Percentiles rank a stretch among this genome's conserved stretches.
Evolutionary conservation across 2,329 filamentous ascomycete species (phyloP).

Genomic region (Sporothrix globosa): DNA sequence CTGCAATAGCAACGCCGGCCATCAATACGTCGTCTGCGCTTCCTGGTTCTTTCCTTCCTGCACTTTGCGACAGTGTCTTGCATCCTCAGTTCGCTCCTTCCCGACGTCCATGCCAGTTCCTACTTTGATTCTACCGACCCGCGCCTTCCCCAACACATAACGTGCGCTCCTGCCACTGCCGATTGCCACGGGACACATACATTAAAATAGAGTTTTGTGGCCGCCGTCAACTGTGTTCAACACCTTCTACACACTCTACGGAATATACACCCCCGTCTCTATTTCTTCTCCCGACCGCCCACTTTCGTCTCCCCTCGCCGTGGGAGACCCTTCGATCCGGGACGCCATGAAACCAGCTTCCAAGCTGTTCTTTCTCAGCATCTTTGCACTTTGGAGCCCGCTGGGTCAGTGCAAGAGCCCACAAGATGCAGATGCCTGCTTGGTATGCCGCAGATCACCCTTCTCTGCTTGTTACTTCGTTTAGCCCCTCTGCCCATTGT

Average conservation of each 20-base stretch:
- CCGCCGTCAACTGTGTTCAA: background rate
- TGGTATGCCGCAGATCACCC: conserved; percentile 50
- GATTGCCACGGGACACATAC: conserved; percentile 9
- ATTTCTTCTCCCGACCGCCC: conserved; percentile 22
- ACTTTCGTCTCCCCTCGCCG: conserved; percentile 1
- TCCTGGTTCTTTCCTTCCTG: background rate
- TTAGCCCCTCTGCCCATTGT: conserved; percentile 30
- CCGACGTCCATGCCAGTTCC: background rate
- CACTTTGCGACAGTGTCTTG: background rate
- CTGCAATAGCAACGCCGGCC: conserved; percentile 29
- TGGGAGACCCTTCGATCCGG: background rate
- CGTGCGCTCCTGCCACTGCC: conserved; percentile 13
- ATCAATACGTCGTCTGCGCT: background rate
- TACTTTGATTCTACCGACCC: conserved; percentile 19
- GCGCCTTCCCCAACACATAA: background rate
- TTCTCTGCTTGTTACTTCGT: conserved; percentile 35
- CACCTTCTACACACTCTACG: background rate
- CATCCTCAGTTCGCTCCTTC: conserved; percentile 16
- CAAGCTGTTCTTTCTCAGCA: conserved; percentile 58
- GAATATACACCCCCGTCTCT: background rate
- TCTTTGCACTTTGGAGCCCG: conserved; percentile 60
- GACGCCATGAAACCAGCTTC: conserved; percentile 56
- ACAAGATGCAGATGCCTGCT: conserved; percentile 52
- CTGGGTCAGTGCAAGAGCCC: conserved; percentile 51
- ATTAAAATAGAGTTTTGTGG: background rate